Evolutionary conservation across 2,329 filamentous ascomycete species (phyloP), one percentile per base, ranked within the genome.

Genomic region (Fusarium robinianum): DNA sequence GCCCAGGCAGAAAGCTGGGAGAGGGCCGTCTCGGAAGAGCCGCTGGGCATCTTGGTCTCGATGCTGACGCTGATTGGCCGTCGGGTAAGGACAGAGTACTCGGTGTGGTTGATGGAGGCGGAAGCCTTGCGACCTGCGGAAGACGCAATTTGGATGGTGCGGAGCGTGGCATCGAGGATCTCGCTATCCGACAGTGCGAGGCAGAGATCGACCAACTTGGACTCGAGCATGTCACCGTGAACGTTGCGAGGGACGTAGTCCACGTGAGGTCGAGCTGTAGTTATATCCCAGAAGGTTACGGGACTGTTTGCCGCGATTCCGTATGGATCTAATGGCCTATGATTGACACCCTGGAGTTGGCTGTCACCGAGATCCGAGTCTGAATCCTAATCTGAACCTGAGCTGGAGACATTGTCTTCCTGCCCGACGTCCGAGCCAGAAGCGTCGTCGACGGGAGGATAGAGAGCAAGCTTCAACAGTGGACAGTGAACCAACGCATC

Each of bases 131-230:
- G 19, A 22, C 31, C 4, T n/a, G 19, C 8, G 18, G 25, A 30
- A 8, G 26, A 23, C 8, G 25, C 36, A 7, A 19, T 18, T 18
- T 30, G 17, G 12, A 31, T 14, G 12, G 36, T 39, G 12, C 25
- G 36, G 3, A 30, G 26, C 5, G 36, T 18, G n/a, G 36, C 36
- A 21, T 30, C 36, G 11, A 29, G 36, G n/a, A 30, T 30, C 6
- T 39, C n/a, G 18, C 5, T 19, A 26, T 39, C 36, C 6, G 25
- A 39, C 6, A 39, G 16, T 18, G 36, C 19, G 8, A 39, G 17
- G 17, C 36, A 39, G n/a, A 30, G 30, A 12, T 39, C 36, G n/a
- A 39, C 26, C 17, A 39, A 21, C 19, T 39, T 39, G n/a, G 36
- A 26, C 21, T 39, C 25, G 12, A 30, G 36, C 8, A 14, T 17